Evolutionary conservation across 176 grass and related monocot species (phyloP), one percentile per base, ranked within the genome.

Genomic region (Oryza coarctata): DNA sequence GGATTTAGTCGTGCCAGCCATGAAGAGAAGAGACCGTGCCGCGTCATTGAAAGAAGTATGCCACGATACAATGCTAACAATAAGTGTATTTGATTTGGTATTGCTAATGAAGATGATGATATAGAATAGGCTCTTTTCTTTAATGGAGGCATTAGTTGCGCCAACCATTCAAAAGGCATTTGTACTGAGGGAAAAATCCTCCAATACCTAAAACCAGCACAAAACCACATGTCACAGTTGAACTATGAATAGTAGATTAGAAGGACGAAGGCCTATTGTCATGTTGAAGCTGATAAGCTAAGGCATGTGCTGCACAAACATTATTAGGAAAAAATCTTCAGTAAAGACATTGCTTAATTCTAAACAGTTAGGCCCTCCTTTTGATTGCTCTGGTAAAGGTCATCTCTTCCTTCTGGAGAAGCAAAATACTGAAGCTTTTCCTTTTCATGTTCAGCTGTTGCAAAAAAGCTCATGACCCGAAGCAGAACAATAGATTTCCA

Each of bases 41-140:
- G 87, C 32, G 40, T 80, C 50, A 63, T 91, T 95, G 65, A 93
- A 91, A 71, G 95, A 90, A 77, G 95, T 95, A 69, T 67, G 71
- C 77, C 88, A 93, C 61, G 90, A 91, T 26, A 98, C 95, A 30
- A 98, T 75, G 76, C 86, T 94, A 83, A 95, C 88, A 73, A 88
- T 98, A 98, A 78, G 76, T 95, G 90, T 69, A 98, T 90, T 70
- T 94, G 86, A 78, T 87, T 84, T 68, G 86, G 88, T 69, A 94
- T 88, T 63, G 79, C 83, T 76, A 90, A 89, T 43, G 95, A 92
- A 17, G 95, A 98, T 20, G 95, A 98, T 30, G 92, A 93, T 36
- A 98, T 95, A 34, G 90, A 98, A 95, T 93, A 98, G 12, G 92
- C 90, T 86, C 95, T 89, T 88, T 92, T 98, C 84, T 93, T 94